Conservation (phyloP, 2,329 filamentous ascomycete species). For the Xenosphaeropsis pyriputrescens region DNA sequence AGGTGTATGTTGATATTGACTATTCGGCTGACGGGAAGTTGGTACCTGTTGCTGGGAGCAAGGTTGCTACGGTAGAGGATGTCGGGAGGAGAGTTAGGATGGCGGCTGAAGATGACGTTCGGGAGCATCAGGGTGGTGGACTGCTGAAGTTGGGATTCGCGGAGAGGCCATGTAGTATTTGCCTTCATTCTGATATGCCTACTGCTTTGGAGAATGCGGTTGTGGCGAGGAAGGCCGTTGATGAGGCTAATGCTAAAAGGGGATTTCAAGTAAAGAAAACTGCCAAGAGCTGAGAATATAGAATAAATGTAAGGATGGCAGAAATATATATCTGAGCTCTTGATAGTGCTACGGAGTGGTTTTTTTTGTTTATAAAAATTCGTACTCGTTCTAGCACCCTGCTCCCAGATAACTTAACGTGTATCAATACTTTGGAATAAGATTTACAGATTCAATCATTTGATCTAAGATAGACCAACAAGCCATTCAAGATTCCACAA, state of each 20-base stretch:
- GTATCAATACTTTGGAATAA: too few species aligned
- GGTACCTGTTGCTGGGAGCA: constrained; percentile 5
- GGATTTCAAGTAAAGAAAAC: neutral
- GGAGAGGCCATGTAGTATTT: constrained; percentile 5
- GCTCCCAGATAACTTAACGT: too few species aligned
- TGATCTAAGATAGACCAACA: too few species aligned
- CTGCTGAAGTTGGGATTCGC: constrained; percentile 4
- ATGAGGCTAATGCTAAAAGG: constrained; percentile 4
- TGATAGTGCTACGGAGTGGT: too few species aligned
- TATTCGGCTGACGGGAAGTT: constrained; percentile 5
- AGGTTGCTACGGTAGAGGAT: constrained; percentile 3
- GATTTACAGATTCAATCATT: too few species aligned
- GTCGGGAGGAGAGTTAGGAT: constrained; percentile 2
- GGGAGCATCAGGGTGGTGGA: constrained; percentile 5
- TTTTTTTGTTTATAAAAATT: too few species aligned
- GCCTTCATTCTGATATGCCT: constrained; percentile 7
- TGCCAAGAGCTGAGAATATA: too few species aligned
- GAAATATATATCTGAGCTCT: too few species aligned
- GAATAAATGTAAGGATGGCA: too few species aligned
- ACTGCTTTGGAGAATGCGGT: constrained; percentile 6
- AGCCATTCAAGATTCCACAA: too few species aligned
- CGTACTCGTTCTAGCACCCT: too few species aligned
- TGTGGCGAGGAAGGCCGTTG: constrained; percentile 5
- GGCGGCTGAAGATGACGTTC: constrained; percentile 4
- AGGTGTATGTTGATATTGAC: constrained; percentile 12